Evolutionary conservation across 2,329 filamentous ascomycete species (phyloP), one percentile per base, ranked within the genome.

Genomic region (Exophiala aquamarina): DNA sequence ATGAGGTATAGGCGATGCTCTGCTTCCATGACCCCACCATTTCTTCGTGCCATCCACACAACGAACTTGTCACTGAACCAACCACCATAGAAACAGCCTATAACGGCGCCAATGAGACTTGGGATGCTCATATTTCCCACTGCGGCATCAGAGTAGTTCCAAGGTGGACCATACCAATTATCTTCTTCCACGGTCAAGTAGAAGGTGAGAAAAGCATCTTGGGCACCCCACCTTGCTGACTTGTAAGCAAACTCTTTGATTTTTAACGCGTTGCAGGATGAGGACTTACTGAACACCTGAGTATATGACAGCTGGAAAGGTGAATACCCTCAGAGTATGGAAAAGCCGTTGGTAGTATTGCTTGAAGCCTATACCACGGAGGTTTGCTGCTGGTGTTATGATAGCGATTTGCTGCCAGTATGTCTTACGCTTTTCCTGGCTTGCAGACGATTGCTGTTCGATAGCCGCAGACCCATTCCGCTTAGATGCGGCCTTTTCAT

Each of bases 161-260:
- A 82, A 0, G 79, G 79, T 8, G 66, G 63, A 0, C 65, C 71
- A 19, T 72, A 74, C 73, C 77, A 81, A 54, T 73, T 73, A 51
- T 79, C 76, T 55, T 82, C 75, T 57, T 80, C 71, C 1, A 81
- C 70, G 0, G 78, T 82, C 23, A 80, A 66, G 52, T 82, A 81
- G 59, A 82, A 81, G 1, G 75, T 76, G 17, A 82, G 64, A 63
- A 78, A 81, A n/a, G 78, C 76, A 54, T 81, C 78, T 60, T 82
- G 79, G 21, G 76, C 69, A 3, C 78, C 78, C 78, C 78, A 82
- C 20, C 35, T 37, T 6, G 8, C 4, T 18, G 15, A 4, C 20
- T 13, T 37, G 35, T 37, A 9, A 37, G 35, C 17, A 18, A 4
- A 19, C 8, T 20, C 11, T 14, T 34, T 34, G 6, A 18, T 8